Evolutionary conservation across 2,329 filamentous ascomycete species (phyloP), one percentile per base, ranked within the genome.

Genomic region (Aureobasidium melanogenum): DNA sequence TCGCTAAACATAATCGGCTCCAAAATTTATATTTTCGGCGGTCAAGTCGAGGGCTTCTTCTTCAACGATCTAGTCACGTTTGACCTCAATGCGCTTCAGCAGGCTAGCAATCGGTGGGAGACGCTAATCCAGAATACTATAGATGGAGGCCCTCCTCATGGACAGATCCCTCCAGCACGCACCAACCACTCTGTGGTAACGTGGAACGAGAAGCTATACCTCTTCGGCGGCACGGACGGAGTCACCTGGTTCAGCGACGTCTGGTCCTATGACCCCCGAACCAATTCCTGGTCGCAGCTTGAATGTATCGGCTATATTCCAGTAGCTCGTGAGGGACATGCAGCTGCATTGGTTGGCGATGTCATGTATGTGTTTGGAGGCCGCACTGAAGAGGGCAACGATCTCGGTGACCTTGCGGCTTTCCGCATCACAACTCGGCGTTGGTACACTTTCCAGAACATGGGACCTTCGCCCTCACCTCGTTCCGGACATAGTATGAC

Each of bases 371-470:
- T 99, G 64, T 99, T 99, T 73, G 95, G 95, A 67, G 94, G 94
- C 47, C 88, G 94, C 63, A 97, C 91, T 0, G 91, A 97, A 70
- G 92, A 97, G 67, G 94, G 94, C 1, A 84, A 87, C 30, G 94
- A 99, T 72, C 79, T 99, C 4, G 94, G 93, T 36, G 94, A 99
- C 73, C 80, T 99, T 46, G 93, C 94, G 2, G 94, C 94, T 10
- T 90, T 90, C 74, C 82, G 86, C 54, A 89, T 89, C 67, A 85
- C 88, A 0, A 91, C 91, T 12, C 86, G 90, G 66, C 85, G 94
- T 63, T 99, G 94, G 94, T 99, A 97, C 73, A 99, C 94, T 38
- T 99, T 99, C 75, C 94, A 99, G 71, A 99, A 99, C 71, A 99
- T 99, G 94, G 94, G 94, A 0, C 92, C 92, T 3, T 95, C 92